These are phyloP conservation scores for Scopulariopsis brevicaulis DNA, from an alignment of 2,329 filamentous ascomycete genomes.

Conservation along the genomic window DNA sequence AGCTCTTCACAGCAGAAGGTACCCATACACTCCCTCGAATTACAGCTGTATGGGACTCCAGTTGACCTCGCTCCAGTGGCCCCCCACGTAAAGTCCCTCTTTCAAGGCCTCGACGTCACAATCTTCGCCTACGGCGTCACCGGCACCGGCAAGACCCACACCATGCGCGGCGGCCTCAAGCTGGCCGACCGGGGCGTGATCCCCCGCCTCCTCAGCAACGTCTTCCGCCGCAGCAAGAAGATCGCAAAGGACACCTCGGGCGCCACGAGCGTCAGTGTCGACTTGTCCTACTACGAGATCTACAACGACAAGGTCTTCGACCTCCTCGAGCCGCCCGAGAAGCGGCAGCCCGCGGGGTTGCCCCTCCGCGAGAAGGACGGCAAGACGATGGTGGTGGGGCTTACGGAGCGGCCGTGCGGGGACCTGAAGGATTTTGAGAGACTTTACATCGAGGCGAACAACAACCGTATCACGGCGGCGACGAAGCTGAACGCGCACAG, in stretches of 20 bases:
- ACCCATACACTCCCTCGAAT: conserved; percentile 15
- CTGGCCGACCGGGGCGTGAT: conserved; percentile 81
- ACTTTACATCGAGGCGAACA: conserved; percentile 85
- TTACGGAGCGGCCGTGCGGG: conserved; percentile 72
- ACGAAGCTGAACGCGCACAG: conserved; percentile 92
- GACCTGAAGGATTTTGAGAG: conserved; percentile 84
- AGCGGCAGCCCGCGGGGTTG: conserved; percentile 69
- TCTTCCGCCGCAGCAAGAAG: conserved; percentile 79
- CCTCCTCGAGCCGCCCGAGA: conserved; percentile 77
- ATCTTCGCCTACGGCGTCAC: conserved; percentile 98
- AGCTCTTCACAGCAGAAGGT: conserved; percentile 85
- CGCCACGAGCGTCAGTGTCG: conserved; percentile 59
- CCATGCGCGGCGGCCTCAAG: conserved; percentile 84
- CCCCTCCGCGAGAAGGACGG: conserved; percentile 77
- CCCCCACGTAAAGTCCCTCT: conserved; percentile 82
- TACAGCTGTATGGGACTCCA: not conserved
- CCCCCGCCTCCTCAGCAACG: conserved; percentile 69
- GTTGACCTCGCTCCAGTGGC: conserved; percentile 46
- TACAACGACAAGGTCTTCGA: conserved; percentile 96
- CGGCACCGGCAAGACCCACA: conserved; percentile 95
- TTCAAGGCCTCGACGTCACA: conserved; percentile 78
- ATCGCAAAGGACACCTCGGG: conserved; percentile 68
- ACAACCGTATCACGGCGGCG: conserved; percentile 77
- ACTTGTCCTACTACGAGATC: conserved; percentile 88
- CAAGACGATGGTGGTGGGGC: conserved; percentile 75